Evolutionary conservation across 1,284 basidiomycete genomes (phyloP), one percentile per base, ranked within the genome.

Genomic region (Leucoagaricus sp.): DNA sequence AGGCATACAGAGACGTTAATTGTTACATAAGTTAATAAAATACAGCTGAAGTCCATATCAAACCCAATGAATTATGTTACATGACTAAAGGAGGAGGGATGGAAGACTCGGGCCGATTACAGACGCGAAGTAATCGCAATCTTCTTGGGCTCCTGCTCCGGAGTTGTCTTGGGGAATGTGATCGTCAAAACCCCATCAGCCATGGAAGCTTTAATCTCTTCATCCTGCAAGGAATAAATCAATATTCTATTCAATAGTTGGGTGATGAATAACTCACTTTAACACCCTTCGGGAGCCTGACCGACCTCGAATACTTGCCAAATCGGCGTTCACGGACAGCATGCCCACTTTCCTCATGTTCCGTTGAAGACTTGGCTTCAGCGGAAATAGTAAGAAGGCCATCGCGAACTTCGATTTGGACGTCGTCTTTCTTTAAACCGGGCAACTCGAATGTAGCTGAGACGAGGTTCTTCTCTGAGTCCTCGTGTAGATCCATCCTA

Each of bases 401-500:
- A 31, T 55, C 48, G 31, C 52, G 41, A 21, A 55, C 31, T 23
- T 59, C 53, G 26, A 59, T 47, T 10, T 21, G 17, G 25, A 59
- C 44, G 45, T 58, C 57, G 19, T 58, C 40, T 36, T 55, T 58
- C 40, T 51, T 55, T 29, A 55, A 15, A n/a, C 58, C 53, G 2
- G 58, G 53, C 7, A 59, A 49, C 49, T 59, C 80, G 53, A 83
- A 80, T 1, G 71, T 69, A 15, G 80, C 81, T 0, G 74, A 77
- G 34, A 82, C 72, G 0, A 64, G 56, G 58, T 80, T 80, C 21
- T 61, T 65, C 3, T 74, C 68, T 9, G 58, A 40, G 56, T 76
- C 67, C 59, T 81, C 78, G 58, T 79, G 75, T 1, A 81, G 60
- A 59, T 83, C 79, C 72, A 81, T 75, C 52, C 80, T 81, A n/a